Conservation (phyloP, 352 stramenopile genomes). For the Globisporangium nunn region DNA sequence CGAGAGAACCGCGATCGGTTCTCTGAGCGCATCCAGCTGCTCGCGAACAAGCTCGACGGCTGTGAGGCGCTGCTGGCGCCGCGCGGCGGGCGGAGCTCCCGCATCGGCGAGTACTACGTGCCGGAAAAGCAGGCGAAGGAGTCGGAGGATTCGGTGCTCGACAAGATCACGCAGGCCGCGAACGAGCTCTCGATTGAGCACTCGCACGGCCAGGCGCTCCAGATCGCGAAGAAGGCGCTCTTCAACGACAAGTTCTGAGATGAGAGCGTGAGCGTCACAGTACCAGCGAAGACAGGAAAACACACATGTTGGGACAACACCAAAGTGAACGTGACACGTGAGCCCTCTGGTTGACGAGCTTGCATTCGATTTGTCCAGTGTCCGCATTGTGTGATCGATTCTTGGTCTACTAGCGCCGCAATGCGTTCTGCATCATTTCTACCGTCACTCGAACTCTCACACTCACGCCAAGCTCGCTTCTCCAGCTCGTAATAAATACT, state of each 20-base stretch:
- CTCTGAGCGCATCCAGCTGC: slow-evolving; percentile 82
- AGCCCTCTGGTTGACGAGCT: background rate
- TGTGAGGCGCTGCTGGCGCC: slow-evolving; percentile 58
- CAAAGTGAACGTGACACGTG: background rate
- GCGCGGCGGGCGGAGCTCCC: slow-evolving; percentile 43
- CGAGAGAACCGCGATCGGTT: slow-evolving; percentile 87
- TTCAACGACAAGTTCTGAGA: slow-evolving; percentile 75
- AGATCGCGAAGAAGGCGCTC: slow-evolving; percentile 77
- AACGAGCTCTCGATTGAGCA: slow-evolving; percentile 86
- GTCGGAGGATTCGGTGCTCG: slow-evolving; percentile 67
- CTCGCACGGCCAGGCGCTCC: slow-evolving; percentile 69
- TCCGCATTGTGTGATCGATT: background rate
- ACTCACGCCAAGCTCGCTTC: background rate
- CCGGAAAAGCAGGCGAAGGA: slow-evolving; percentile 78
- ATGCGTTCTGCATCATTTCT: too few relatives aligned
- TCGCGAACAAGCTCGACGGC: slow-evolving; percentile 80
- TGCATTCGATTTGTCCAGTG: background rate
- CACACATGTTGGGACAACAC: background rate
- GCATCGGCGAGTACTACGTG: slow-evolving; percentile 84
- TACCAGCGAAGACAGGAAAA: background rate
- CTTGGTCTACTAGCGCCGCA: background rate
- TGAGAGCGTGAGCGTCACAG: background rate
- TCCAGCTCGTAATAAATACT: slow-evolving; percentile 4
- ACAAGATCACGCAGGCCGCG: slow-evolving; percentile 82
- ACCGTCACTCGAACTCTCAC: background rate